Conservation (phyloP, 2,329 filamentous ascomycete genomes). For the Hypoxylon sp. region DNA sequence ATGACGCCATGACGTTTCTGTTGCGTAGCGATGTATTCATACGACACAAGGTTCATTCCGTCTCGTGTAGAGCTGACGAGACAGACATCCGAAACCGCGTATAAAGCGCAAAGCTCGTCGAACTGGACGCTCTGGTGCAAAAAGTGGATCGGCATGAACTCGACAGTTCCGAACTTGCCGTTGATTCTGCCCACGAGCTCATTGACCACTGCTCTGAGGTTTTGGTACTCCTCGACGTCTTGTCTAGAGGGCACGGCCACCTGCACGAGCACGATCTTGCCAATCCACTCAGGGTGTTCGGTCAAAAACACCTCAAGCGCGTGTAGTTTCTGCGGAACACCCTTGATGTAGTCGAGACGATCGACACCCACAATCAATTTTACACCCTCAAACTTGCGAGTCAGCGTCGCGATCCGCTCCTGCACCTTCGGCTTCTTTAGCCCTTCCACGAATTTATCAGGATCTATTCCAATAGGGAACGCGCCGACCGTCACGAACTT, state of each 20-base stretch:
- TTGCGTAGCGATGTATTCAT: slow-evolving; percentile 97
- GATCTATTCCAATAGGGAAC: slow-evolving; percentile 98
- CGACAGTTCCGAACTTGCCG: slow-evolving; percentile 94
- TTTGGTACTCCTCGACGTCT: slow-evolving; percentile 98
- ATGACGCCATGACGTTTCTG: slow-evolving; percentile 91
- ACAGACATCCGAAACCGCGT: slow-evolving; percentile 92
- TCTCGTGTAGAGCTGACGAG: slow-evolving; percentile 96
- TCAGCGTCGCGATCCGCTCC: slow-evolving; percentile 86
- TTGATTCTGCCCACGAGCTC: slow-evolving; percentile 98
- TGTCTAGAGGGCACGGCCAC: slow-evolving; percentile 95
- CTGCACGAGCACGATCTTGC: slow-evolving; percentile 95
- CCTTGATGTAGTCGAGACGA: slow-evolving; percentile 98
- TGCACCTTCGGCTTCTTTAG: slow-evolving; percentile 88
- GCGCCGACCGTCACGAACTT: slow-evolving; percentile 93
- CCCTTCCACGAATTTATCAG: slow-evolving; percentile 94
- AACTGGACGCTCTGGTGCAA: slow-evolving; percentile 96
- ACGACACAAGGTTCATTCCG: slow-evolving; percentile 98
- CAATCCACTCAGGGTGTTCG: slow-evolving; percentile 98
- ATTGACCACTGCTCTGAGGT: slow-evolving; percentile 93
- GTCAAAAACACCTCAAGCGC: slow-evolving; percentile 97
- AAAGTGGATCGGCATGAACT: slow-evolving; percentile 99
- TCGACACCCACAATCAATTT: slow-evolving; percentile 98
- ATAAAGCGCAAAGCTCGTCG: slow-evolving; percentile 93
- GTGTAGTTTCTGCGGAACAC: slow-evolving; percentile 96
- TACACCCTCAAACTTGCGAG: slow-evolving; percentile 93